A percentile compares a stretch with the other conserved stretches of the same genome.
phyloP scores from a whole-genome alignment of 2,329 filamentous ascomycete genomes.

The Emydomyces testavorans region DNA sequence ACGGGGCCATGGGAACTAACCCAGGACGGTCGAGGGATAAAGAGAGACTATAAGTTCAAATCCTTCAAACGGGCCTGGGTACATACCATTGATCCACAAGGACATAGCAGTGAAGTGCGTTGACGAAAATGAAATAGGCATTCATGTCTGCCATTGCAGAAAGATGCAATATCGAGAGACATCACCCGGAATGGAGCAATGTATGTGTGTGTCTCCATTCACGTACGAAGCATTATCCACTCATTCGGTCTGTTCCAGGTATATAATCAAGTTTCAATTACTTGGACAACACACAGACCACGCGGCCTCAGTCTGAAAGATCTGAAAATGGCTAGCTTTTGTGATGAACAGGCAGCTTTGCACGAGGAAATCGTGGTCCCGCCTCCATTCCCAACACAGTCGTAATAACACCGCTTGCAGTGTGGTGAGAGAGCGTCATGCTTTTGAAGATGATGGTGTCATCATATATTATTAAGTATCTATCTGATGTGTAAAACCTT shows the following conservation, averaged over 20 bases:
- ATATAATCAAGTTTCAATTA: constrained; percentile 12
- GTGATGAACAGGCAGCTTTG: constrained; percentile 27
- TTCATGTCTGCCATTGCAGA: constrained; percentile 12
- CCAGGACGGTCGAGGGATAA: constrained; percentile 5
- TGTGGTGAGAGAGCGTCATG: background rate
- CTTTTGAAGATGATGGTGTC: background rate
- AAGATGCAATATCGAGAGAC: constrained; percentile 10
- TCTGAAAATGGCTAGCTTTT: constrained; percentile 28
- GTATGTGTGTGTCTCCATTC: background rate
- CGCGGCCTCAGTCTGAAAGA: constrained; percentile 32
- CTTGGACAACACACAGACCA: constrained; percentile 32
- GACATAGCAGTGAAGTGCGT: too few relatives aligned
- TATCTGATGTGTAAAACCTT: background rate
- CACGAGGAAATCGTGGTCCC: constrained; percentile 10
- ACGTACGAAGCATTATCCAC: too few relatives aligned
- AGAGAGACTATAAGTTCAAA: constrained; percentile 10
- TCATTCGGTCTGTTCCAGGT: background rate
- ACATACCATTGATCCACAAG: too few relatives aligned
- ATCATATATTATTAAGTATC: constrained; percentile 9
- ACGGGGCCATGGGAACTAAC: constrained; percentile 3
- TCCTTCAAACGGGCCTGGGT: constrained; percentile 12
- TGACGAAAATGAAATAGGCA: too few relatives aligned
- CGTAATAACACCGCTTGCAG: background rate
- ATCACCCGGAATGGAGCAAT: constrained; percentile 15
- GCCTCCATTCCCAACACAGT: constrained; percentile 4